Conservation (phyloP, 2,329 filamentous ascomycete genomes). For the Fusarium neocosmosporiellum region DNA sequence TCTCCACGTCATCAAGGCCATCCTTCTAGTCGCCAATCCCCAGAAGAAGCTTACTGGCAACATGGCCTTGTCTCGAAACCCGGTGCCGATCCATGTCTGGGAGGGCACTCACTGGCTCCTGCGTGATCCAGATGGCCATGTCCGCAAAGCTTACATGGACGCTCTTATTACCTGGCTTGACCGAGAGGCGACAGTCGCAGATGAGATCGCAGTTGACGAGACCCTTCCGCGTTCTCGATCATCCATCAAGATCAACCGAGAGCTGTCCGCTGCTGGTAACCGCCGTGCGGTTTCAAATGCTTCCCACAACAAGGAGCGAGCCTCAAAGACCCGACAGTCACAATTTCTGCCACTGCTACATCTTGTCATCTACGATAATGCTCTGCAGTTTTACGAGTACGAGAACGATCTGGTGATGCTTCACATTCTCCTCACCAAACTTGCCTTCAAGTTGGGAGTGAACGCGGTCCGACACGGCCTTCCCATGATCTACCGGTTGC, state of each 20-base stretch:
- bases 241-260: conserved; percentile 54
- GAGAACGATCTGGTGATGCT: conserved; percentile 81
- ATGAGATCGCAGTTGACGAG: conserved; percentile 72
- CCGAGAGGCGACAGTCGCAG: conserved; percentile 76
- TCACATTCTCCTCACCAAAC: conserved; percentile 78
- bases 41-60: conserved; percentile 68
- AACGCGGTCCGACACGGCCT: conserved; percentile 83
- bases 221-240: conserved; percentile 59
- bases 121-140: conserved; percentile 79
- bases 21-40: conserved; percentile 83
- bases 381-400: conserved; percentile 76
- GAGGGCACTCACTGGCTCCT: conserved; percentile 96
- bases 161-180: conserved; percentile 86
- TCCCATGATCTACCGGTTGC: conserved; percentile 89
- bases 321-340: conserved; percentile 62
- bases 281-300: conserved; percentile 77
- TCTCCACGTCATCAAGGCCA: conserved; percentile 82
- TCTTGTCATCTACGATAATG: conserved; percentile 89
- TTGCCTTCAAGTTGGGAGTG: conserved; percentile 82
- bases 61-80: conserved; percentile 75
- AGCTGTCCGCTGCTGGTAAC: conserved; percentile 51
- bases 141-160: conserved; percentile 87
- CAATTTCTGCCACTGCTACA: conserved; percentile 86
- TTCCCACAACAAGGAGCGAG: conserved; percentile 69
- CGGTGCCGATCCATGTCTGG: conserved; percentile 86